These are phyloP conservation scores for Neonectria coccinea DNA, from an alignment of 2,329 filamentous ascomycete species.

Conservation along the genomic window DNA sequence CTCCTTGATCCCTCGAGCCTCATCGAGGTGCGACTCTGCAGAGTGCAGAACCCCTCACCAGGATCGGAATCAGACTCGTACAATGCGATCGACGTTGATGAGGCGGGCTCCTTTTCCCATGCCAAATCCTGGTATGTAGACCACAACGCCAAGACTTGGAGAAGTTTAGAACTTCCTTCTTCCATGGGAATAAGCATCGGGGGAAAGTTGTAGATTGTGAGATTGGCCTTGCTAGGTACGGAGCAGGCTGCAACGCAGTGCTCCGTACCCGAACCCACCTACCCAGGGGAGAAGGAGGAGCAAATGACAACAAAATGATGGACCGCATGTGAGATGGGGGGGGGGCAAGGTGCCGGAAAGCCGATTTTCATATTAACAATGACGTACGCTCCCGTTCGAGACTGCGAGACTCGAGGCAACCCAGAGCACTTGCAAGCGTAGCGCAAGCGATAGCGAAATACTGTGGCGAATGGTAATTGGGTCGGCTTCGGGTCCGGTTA, in stretches of 20 bases:
- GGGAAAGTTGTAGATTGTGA: conserved; percentile 3
- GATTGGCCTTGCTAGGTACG: background rate
- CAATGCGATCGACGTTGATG: conserved; percentile 16
- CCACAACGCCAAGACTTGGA: conserved; percentile 14
- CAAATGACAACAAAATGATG: background rate
- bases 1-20: conserved; percentile 29
- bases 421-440: background rate
- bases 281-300: background rate
- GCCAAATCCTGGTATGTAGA: background rate
- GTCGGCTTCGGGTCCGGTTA: background rate
- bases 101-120: background rate
- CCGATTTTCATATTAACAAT: conserved; percentile 29
- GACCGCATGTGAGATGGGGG: background rate
- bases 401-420: conserved; percentile 10
- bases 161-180: conserved; percentile 2
- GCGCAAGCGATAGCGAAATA: conserved; percentile 17
- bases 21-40: conserved; percentile 36
- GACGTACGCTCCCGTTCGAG: conserved; percentile 12
- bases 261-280: background rate
- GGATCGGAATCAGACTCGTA: conserved; percentile 23
- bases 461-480: conserved; percentile 9
- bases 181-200: conserved; percentile 24
- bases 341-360: conserved; percentile 28
- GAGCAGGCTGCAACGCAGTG: background rate
- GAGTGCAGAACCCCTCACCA: conserved; percentile 29